A percentile compares a stretch with the other conserved stretches of the same genome.
phyloP scores from a whole-genome alignment of 306 rosid genomes.

The Gastrolobium bilobum region DNA sequence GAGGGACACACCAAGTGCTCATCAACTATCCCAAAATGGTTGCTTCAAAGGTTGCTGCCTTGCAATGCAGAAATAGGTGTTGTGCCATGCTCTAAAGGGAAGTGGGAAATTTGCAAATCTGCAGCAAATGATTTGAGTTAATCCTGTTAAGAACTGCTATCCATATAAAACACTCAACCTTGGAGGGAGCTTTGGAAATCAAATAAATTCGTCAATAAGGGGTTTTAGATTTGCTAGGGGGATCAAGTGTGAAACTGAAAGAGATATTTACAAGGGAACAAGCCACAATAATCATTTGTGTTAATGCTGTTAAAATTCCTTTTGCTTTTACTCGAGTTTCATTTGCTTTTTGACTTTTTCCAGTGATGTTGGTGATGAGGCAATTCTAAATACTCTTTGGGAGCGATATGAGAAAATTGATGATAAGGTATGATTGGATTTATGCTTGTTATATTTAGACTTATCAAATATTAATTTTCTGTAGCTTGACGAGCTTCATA shows the following conservation, averaged over 20 bases:
- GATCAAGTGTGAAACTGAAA: conserved; percentile 16
- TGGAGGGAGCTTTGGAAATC: conserved; percentile 1
- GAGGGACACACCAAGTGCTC: neutral
- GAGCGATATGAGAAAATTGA: conserved; percentile 76
- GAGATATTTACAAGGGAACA: conserved; percentile 21
- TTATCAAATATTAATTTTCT: conserved; percentile 27
- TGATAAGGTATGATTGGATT: conserved; percentile 78
- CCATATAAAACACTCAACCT: conserved; percentile 14
- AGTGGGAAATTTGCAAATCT: conserved; percentile 12
- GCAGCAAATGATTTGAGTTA: conserved; percentile 28
- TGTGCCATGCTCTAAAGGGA: conserved; percentile 10
- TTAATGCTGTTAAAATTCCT: neutral
- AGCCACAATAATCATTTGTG: conserved; percentile 27
- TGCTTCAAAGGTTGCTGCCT: conserved; percentile 22
- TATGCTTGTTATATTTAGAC: conserved; percentile 32
- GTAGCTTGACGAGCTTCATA: conserved; percentile 44
- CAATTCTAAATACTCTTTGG: conserved; percentile 88
- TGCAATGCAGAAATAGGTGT: conserved; percentile 14
- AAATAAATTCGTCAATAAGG: conserved; percentile 1
- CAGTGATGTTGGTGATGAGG: conserved; percentile 95
- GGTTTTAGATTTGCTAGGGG: neutral
- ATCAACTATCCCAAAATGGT: neutral
- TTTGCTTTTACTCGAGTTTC: conserved; percentile 33
- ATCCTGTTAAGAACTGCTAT: conserved; percentile 10
- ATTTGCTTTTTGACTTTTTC: conserved; percentile 46